Conservation (phyloP, 192 early-diverging fungal genomes). For the Dissophora ornata region DNA sequence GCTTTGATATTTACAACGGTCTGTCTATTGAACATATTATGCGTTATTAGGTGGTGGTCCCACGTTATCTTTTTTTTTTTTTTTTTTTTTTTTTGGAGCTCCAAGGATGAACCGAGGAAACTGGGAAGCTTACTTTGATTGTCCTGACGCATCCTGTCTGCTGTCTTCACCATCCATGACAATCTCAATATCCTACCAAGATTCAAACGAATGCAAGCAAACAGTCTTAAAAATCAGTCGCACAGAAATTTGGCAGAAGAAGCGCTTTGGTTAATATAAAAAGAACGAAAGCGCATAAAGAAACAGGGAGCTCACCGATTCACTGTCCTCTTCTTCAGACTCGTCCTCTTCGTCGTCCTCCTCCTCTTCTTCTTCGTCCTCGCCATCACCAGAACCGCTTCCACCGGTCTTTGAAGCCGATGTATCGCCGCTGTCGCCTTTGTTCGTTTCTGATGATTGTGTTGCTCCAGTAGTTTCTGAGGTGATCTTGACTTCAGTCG, state of each 20-base stretch:
- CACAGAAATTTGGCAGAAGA: no score
- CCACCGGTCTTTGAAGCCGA: neutral
- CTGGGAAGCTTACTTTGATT: slow-evolving; percentile 31
- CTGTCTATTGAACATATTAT: no score
- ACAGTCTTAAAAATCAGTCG: slow-evolving; percentile 9
- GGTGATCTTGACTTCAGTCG: slow-evolving; percentile 21
- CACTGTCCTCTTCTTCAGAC: slow-evolving; percentile 68
- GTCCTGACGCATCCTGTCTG: slow-evolving; percentile 31
- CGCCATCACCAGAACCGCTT: slow-evolving; percentile 12
- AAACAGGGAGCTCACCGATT: slow-evolving; percentile 77
- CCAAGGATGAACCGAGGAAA: no score
- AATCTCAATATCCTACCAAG: slow-evolving; percentile 75
- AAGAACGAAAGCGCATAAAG: neutral
- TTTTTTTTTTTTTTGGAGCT: no score
- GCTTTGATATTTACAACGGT: slow-evolving; percentile 64
- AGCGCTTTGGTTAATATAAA: neutral
- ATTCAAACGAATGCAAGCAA: neutral
- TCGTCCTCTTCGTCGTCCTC: slow-evolving; percentile 65
- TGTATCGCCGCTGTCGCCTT: neutral
- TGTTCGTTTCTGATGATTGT: slow-evolving; percentile 1
- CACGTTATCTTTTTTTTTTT: no score
- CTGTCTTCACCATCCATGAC: slow-evolving; percentile 68
- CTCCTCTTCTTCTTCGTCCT: slow-evolving; percentile 42
- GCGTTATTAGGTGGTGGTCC: no score
- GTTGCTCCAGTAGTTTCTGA: slow-evolving; percentile 14